Evolutionary conservation across 169 alveolate species (phyloP), one percentile per base, ranked within the genome.

Genomic region (Eimeria falciformis): DNA sequence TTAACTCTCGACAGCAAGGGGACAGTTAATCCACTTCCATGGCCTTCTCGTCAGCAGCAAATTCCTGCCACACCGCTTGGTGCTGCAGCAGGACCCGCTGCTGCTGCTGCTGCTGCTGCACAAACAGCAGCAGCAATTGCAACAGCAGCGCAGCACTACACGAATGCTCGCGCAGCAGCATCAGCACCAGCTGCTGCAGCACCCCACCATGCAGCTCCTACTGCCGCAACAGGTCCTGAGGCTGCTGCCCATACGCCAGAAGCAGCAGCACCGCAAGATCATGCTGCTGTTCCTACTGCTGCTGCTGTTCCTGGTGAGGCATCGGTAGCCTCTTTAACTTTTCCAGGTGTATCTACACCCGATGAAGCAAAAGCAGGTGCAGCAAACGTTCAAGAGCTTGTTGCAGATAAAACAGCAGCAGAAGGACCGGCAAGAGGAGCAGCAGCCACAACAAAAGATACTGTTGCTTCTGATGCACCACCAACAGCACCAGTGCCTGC

Each of bases 61-160:
- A n/a, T n/a, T n/a, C n/a, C n/a, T n/a, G n/a, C n/a, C n/a, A n/a
- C n/a, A n/a, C n/a, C n/a, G n/a, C n/a, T n/a, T n/a, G n/a, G n/a
- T n/a, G n/a, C n/a, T n/a, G n/a, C n/a, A n/a, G n/a, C n/a, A n/a
- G n/a, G n/a, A n/a, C n/a, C n/a, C n/a, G n/a, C n/a, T n/a, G n/a
- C n/a, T n/a, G n/a, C n/a, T n/a, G n/a, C n/a, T n/a, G n/a, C 62
- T 11, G 62, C 62, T 7, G 62, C 62, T 11, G n/a, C 62, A 11
- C 62, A 7, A 50, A 50, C n/a, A 50, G 62, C 62, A 50, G 14
- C 62, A 50, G 62, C 7, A 14, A 14, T 14, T 14, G 62, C 62
- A 11, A 50, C 62, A 50, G 62, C 62, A 50, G n/a, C 62, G 62
- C 62, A n/a, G n/a, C n/a, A n/a, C n/a, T n/a, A n/a, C 62, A 50